Conservation (phyloP, 805 yeast genomes). For the Starmerella geochares region DNA sequence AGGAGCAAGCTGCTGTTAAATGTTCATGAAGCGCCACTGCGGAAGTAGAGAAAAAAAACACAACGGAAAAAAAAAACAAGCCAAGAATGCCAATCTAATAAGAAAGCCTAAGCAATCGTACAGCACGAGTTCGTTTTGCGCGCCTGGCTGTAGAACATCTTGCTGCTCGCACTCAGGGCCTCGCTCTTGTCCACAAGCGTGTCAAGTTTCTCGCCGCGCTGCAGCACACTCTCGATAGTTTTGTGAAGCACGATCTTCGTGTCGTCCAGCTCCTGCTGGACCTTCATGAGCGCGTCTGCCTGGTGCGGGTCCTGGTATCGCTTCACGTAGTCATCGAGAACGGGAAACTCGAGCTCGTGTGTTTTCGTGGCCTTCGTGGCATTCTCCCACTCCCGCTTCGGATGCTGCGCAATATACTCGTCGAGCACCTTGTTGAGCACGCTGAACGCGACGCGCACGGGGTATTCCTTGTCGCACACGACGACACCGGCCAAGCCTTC, state of each 20-base stretch:
- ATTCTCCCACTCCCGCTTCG: constrained; percentile 54
- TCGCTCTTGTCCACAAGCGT: constrained; percentile 90
- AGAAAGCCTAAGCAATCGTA: constrained; percentile 18
- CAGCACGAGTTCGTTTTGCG: constrained; percentile 90
- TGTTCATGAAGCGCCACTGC: too few relatives aligned
- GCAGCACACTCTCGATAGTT: constrained; percentile 86
- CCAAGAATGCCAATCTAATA: not conserved
- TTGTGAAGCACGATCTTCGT: constrained; percentile 93
- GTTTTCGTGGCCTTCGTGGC: constrained; percentile 30
- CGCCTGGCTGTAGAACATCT: constrained; percentile 95
- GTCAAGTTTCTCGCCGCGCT: constrained; percentile 93
- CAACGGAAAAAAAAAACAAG: not conserved
- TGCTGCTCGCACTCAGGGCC: constrained; percentile 74
- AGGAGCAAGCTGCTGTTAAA: too few relatives aligned
- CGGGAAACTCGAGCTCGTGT: constrained; percentile 43
- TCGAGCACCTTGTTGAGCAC: constrained; percentile 81
- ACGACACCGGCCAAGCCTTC: constrained; percentile 90
- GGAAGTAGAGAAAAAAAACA: not conserved
- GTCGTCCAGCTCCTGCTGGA: constrained; percentile 95
- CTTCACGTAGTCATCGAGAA: constrained; percentile 56
- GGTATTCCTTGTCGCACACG: constrained; percentile 90
- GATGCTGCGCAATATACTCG: constrained; percentile 68
- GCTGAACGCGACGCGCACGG: constrained; percentile 92
- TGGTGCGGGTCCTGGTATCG: constrained; percentile 95
- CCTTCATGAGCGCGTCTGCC: constrained; percentile 94